Percentiles rank a stretch among this genome's conserved stretches.
phyloP scores from a whole-genome alignment of 257 asterid species.

The Striga asiatica region DNA sequence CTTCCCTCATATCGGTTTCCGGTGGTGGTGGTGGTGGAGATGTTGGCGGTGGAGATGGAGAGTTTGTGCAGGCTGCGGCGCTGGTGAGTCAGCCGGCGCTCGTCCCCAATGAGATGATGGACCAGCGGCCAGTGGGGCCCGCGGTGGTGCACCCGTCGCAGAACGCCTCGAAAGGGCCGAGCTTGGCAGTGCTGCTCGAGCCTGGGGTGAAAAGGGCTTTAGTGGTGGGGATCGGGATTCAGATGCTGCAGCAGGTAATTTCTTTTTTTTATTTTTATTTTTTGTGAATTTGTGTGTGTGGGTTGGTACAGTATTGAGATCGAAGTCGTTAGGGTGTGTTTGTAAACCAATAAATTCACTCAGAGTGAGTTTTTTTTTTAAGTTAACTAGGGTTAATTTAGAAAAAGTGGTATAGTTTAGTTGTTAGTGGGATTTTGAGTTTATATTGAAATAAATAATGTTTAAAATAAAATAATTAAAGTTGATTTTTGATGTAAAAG shows the following conservation, averaged over 20 bases:
- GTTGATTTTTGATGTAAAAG: too few relatives aligned
- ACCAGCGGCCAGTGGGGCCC: conserved; percentile 37
- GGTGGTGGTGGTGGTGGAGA: too few relatives aligned
- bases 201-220: conserved; percentile 51
- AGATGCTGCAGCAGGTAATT: conserved; percentile 47
- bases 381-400: too few relatives aligned
- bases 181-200: conserved; percentile 42
- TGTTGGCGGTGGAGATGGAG: conserved; percentile 25
- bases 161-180: conserved; percentile 25
- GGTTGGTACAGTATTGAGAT: background rate
- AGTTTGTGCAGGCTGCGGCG: conserved; percentile 41
- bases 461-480: too few relatives aligned
- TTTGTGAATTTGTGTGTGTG: background rate
- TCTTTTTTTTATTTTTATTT: background rate
- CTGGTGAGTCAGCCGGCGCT: conserved; percentile 49
- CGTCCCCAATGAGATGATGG: conserved; percentile 34
- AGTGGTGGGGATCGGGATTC: conserved; percentile 43
- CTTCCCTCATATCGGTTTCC: conserved; percentile 38
- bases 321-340: background rate
- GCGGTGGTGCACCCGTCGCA: conserved; percentile 49
- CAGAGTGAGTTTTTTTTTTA: too few relatives aligned
- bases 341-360: too few relatives aligned
- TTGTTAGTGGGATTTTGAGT: too few relatives aligned
- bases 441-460: too few relatives aligned
- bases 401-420: too few relatives aligned